Evolutionary conservation across 2,329 filamentous ascomycete genomes (phyloP).

Genomic region (Sordariomycetes sp.): DNA sequence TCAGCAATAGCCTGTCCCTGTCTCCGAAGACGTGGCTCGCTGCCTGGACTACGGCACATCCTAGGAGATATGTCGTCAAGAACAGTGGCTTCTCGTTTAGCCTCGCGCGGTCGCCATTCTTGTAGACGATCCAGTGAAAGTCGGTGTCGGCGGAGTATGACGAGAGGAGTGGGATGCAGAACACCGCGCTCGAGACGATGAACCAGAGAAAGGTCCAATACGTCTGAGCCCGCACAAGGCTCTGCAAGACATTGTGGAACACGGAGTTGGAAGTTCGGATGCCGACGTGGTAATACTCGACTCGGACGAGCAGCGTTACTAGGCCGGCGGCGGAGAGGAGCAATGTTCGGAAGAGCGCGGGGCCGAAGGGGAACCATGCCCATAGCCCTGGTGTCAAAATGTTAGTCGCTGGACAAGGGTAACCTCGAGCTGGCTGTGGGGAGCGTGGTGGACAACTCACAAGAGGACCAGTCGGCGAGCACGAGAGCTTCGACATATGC

Average conservation of each 20-base stretch:
- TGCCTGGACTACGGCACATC: constrained; percentile 61
- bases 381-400: constrained; percentile 51
- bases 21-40: constrained; percentile 61
- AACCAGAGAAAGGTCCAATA: constrained; percentile 69
- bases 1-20: constrained; percentile 51
- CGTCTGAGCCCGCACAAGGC: constrained; percentile 48
- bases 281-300: constrained; percentile 72
- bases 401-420: neutral
- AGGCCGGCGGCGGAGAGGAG: constrained; percentile 70
- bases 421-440: neutral
- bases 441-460: constrained; percentile 35
- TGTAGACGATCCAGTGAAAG: constrained; percentile 63
- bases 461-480: constrained; percentile 53
- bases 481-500: constrained; percentile 65
- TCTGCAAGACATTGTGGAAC: constrained; percentile 50
- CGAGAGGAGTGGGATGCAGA: constrained; percentile 73
- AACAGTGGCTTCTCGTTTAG: constrained; percentile 84
- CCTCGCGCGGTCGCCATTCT: constrained; percentile 59
- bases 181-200: constrained; percentile 64
- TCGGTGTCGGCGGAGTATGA: constrained; percentile 48
- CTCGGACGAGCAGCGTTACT: constrained; percentile 72
- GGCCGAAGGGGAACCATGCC: constrained; percentile 76
- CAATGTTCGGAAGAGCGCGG: constrained; percentile 61
- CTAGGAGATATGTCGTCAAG: constrained; percentile 58
- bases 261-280: constrained; percentile 59